phyloP scores from a whole-genome alignment of 1,284 basidiomycete species.

The Cryptococcus sp. region DNA sequence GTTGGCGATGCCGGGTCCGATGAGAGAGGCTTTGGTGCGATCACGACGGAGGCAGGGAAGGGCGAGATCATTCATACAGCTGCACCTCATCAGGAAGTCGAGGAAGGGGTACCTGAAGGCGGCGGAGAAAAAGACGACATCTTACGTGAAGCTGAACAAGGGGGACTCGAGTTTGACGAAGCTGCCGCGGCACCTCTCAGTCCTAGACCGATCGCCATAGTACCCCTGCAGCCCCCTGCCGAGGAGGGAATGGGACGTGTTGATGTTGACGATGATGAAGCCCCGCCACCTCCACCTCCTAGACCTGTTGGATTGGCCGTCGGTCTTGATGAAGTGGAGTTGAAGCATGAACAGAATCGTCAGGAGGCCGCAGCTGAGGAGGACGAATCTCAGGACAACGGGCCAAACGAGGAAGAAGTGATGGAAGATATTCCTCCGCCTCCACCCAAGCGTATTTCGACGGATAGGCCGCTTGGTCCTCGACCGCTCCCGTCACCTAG shows the following conservation, averaged over 20 bases:
- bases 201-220: conserved; percentile 23
- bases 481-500: conserved; percentile 27
- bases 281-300: conserved; percentile 20
- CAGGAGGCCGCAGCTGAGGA: conserved; percentile 19
- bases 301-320: conserved; percentile 12
- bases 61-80: conserved; percentile 22
- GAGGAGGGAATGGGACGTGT: background rate
- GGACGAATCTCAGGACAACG: conserved; percentile 10
- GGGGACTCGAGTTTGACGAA: conserved; percentile 17
- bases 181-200: background rate
- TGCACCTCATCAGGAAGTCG: conserved; percentile 19
- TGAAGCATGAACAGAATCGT: conserved; percentile 32
- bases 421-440: conserved; percentile 22
- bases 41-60: conserved; percentile 7
- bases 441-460: conserved; percentile 18
- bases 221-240: conserved; percentile 41
- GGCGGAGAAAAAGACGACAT: conserved; percentile 37
- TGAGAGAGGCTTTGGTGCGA: conserved; percentile 16
- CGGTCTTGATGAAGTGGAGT: conserved; percentile 40
- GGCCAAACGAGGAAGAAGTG: conserved; percentile 21
- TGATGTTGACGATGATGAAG: conserved; percentile 16
- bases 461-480: conserved; percentile 24
- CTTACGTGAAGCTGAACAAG: conserved; percentile 27
- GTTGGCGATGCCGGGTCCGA: conserved; percentile 23
- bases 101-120: conserved; percentile 32